phyloP scores from a whole-genome alignment of 2,329 filamentous ascomycete genomes.

The Aspergillus fumigatiaffinis region DNA sequence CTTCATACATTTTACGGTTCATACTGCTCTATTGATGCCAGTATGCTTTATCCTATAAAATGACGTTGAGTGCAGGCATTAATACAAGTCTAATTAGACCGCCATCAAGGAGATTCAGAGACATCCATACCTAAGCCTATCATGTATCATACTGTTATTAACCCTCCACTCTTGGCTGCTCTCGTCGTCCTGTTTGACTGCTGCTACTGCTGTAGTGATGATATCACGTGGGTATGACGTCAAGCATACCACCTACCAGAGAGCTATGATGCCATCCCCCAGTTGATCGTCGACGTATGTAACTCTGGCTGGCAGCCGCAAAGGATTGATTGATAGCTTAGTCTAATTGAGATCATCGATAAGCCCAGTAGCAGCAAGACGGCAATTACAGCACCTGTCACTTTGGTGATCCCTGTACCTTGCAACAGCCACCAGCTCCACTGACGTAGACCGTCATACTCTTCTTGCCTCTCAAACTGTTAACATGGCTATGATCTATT shows the following conservation, averaged over 20 bases:
- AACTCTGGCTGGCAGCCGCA: neutral
- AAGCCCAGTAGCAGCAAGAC: neutral
- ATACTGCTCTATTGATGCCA: neutral
- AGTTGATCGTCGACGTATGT: neutral
- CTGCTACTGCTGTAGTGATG: neutral
- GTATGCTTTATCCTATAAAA: neutral
- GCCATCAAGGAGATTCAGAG: neutral
- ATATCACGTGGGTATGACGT: constrained; percentile 2
- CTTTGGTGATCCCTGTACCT: neutral
- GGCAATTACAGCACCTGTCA: neutral
- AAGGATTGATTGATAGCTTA: neutral
- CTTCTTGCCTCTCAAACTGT: neutral
- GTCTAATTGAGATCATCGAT: neutral
- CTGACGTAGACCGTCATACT: neutral
- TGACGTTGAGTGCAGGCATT: neutral
- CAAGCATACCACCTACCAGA: neutral
- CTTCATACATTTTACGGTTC: neutral
- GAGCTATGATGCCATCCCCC: constrained; percentile 3
- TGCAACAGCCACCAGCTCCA: neutral
- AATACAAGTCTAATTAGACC: neutral
- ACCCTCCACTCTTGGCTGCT: neutral
- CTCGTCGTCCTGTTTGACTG: neutral
- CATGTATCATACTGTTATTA: neutral
- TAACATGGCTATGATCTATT: neutral
- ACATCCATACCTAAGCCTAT: neutral